Evolutionary conservation across 2,329 filamentous ascomycete species (phyloP).

Genomic region (Neofusicoccum ribis): DNA sequence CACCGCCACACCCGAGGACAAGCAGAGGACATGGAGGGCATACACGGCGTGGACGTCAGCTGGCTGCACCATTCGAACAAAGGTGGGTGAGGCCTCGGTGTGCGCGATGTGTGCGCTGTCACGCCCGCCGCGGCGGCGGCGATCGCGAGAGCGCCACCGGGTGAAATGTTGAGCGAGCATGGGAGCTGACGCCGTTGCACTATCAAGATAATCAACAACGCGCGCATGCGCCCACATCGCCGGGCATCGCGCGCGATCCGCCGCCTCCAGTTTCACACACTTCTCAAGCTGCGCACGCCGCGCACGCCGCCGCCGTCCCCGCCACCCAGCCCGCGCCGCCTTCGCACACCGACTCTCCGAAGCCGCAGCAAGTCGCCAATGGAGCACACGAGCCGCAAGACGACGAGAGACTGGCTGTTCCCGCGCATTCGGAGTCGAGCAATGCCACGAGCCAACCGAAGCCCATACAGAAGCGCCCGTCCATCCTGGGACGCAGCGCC

Average conservation of each 20-base stretch:
- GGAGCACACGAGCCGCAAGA: constrained; percentile 4
- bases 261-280: neutral
- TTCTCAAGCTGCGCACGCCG: neutral
- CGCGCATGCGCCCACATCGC: neutral
- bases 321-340: neutral
- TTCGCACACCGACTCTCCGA: neutral
- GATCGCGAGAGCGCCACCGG: neutral
- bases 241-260: neutral
- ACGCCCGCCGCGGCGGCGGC: neutral
- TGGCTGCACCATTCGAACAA: constrained; percentile 86
- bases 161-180: neutral
- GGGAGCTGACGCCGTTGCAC: neutral
- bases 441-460: constrained; percentile 26
- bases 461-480: constrained; percentile 40
- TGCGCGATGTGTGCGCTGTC: constrained; percentile 21
- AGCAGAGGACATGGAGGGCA: constrained; percentile 66
- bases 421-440: neutral
- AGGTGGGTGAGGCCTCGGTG: constrained; percentile 58
- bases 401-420: neutral
- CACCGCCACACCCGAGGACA: neutral
- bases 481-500: constrained; percentile 44
- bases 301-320: neutral
- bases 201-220: constrained; percentile 11
- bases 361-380: neutral
- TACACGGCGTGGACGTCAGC: constrained; percentile 81